Conservation (phyloP, 2,329 filamentous ascomycete species). For the Geosmithia flava region DNA sequence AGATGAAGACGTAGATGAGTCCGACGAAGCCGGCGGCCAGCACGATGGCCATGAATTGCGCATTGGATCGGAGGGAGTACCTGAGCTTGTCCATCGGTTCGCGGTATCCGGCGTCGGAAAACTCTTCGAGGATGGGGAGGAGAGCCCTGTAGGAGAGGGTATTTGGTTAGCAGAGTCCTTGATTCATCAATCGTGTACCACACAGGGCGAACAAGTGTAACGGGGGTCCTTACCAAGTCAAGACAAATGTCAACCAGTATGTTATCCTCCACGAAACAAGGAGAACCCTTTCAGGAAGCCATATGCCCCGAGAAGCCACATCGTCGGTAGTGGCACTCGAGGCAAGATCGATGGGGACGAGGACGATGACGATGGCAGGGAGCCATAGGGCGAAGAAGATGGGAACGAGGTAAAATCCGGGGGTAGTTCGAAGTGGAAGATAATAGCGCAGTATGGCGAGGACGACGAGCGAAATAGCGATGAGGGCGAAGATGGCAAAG, state of each 20-base stretch:
- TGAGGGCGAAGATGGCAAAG: slow-evolving; percentile 61
- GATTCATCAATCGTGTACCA: background rate
- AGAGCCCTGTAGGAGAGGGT: slow-evolving; percentile 50
- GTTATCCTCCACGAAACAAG: slow-evolving; percentile 87
- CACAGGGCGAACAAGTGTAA: background rate
- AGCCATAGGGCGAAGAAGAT: slow-evolving; percentile 95
- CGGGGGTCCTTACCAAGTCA: slow-evolving; percentile 62
- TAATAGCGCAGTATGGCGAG: slow-evolving; percentile 81
- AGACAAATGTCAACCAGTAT: slow-evolving; percentile 91
- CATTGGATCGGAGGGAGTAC: slow-evolving; percentile 80
- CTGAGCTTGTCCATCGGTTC: slow-evolving; percentile 69
- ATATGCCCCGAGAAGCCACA: slow-evolving; percentile 65
- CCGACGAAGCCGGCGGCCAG: slow-evolving; percentile 59
- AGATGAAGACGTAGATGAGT: slow-evolving; percentile 71
- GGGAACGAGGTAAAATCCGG: slow-evolving; percentile 77
- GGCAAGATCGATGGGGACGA: slow-evolving; percentile 92
- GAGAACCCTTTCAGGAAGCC: slow-evolving; percentile 67
- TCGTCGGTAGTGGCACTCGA: slow-evolving; percentile 68
- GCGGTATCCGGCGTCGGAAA: slow-evolving; percentile 85
- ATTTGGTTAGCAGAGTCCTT: background rate
- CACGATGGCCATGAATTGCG: slow-evolving; percentile 74
- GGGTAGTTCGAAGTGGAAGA: slow-evolving; percentile 79
- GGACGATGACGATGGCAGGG: slow-evolving; percentile 77
- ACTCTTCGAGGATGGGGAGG: slow-evolving; percentile 85
- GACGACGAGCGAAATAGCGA: slow-evolving; percentile 63